phyloP scores from a whole-genome alignment of 495 filamentous ascomycete species.

The Penicillium robsamsonii region DNA sequence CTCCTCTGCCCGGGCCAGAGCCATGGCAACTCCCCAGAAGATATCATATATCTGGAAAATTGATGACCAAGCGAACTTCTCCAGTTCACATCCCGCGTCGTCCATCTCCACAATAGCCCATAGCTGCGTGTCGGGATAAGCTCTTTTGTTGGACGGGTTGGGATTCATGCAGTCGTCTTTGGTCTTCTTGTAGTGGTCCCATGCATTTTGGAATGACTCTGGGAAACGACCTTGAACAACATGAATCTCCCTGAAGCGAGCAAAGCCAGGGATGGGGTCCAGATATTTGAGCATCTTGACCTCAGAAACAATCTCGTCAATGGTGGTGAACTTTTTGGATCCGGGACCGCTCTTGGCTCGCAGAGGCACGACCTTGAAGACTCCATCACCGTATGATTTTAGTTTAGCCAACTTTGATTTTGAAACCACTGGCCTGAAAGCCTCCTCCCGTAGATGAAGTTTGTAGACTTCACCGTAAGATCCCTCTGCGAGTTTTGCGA shows the following conservation, averaged over 20 bases:
- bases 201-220: slow-evolving; percentile 61
- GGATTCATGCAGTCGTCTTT: slow-evolving; percentile 61
- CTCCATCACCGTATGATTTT: slow-evolving; percentile 41
- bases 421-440: slow-evolving; percentile 38
- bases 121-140: slow-evolving; percentile 63
- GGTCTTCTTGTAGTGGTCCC: slow-evolving; percentile 58
- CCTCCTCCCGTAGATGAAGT: slow-evolving; percentile 39
- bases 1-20: slow-evolving; percentile 73
- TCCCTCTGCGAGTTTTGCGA: slow-evolving; percentile 51
- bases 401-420: slow-evolving; percentile 42
- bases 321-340: slow-evolving; percentile 47
- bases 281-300: slow-evolving; percentile 73
- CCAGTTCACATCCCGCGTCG: slow-evolving; percentile 77
- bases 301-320: slow-evolving; percentile 61
- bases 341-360: slow-evolving; percentile 43
- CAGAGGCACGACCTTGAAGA: slow-evolving; percentile 53
- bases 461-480: slow-evolving; percentile 55
- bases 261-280: slow-evolving; percentile 80
- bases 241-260: slow-evolving; percentile 78
- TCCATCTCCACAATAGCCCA: slow-evolving; percentile 86
- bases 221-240: slow-evolving; percentile 70
- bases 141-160: slow-evolving; percentile 57
- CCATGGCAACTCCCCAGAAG: slow-evolving; percentile 75
- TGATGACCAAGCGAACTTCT: slow-evolving; percentile 54
- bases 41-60: slow-evolving; percentile 76